Percentiles rank a stretch among this genome's conserved stretches.
These are phyloP conservation scores for Eucalyptus urophylla DNA, from an alignment of 345 rosid species.

Conservation along the genomic window DNA sequence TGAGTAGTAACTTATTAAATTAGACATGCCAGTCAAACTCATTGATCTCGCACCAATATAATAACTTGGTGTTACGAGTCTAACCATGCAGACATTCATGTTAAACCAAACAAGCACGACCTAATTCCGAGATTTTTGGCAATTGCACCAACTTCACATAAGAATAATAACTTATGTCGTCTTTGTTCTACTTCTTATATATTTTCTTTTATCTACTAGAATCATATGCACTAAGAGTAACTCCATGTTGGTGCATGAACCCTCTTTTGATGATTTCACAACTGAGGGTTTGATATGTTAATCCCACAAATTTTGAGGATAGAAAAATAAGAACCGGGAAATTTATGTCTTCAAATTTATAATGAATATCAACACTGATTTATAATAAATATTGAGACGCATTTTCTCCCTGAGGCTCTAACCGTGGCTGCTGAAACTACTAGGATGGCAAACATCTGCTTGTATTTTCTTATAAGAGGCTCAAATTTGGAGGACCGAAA, in stretches of 20 bases:
- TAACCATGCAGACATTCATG: neutral
- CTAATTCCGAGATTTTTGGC: neutral
- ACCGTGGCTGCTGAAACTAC: no score
- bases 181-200: neutral
- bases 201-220: neutral
- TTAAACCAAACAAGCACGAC: neutral
- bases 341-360: neutral
- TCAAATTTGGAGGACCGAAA: no score
- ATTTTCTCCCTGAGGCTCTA: neutral
- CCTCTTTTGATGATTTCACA: neutral
- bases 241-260: neutral
- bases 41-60: neutral
- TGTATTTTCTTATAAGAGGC: no score
- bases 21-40: neutral
- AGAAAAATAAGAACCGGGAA: neutral
- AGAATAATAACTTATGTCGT: neutral
- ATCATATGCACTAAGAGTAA: neutral
- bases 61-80: neutral
- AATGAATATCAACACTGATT: neutral
- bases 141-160: rapidly evolving
- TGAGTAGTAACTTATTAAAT: no score
- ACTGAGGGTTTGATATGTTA: neutral
- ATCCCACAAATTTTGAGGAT: neutral
- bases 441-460: no score
- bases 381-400: neutral